Conservation (phyloP, 1,139 yeast species). For the Hyphopichia fennica region DNA sequence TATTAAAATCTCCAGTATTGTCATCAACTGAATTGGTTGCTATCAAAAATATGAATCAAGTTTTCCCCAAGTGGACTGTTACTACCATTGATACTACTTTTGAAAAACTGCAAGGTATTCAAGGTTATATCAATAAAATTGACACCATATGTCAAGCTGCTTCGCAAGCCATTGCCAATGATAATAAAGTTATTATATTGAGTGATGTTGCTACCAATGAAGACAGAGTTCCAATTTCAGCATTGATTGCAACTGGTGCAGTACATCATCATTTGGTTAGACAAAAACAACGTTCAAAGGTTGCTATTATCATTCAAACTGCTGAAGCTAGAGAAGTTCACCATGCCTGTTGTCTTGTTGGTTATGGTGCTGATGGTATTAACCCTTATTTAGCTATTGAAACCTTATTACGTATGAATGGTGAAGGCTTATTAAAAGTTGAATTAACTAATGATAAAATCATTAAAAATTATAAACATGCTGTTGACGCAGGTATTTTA, state of each 20-base stretch:
- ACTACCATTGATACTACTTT: slow-evolving; percentile 88
- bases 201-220: slow-evolving; percentile 67
- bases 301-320: slow-evolving; percentile 86
- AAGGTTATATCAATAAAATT: slow-evolving; percentile 81
- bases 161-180: slow-evolving; percentile 76
- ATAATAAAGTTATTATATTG: slow-evolving; percentile 71
- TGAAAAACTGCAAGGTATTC: slow-evolving; percentile 74
- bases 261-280: slow-evolving; percentile 96
- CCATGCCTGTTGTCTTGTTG: slow-evolving; percentile 90
- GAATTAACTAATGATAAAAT: slow-evolving; percentile 59
- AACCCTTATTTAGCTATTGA: slow-evolving; percentile 94
- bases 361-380: slow-evolving; percentile 96
- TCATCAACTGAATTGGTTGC: slow-evolving; percentile 74
- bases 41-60: slow-evolving; percentile 65
- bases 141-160: slow-evolving; percentile 90
- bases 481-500: slow-evolving; percentile 86
- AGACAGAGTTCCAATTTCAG: slow-evolving; percentile 75
- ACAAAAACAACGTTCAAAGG: slow-evolving; percentile 94
- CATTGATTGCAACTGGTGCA: slow-evolving; percentile 94
- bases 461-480: slow-evolving; percentile 73
- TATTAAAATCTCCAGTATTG: slow-evolving; percentile 80
- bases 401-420: slow-evolving; percentile 79
- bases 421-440: slow-evolving; percentile 71
- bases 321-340: slow-evolving; percentile 98
- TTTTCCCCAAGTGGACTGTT: slow-evolving; percentile 85